Conservation (phyloP, 345 rosid species). For the Anastatica hierochuntica region DNA sequence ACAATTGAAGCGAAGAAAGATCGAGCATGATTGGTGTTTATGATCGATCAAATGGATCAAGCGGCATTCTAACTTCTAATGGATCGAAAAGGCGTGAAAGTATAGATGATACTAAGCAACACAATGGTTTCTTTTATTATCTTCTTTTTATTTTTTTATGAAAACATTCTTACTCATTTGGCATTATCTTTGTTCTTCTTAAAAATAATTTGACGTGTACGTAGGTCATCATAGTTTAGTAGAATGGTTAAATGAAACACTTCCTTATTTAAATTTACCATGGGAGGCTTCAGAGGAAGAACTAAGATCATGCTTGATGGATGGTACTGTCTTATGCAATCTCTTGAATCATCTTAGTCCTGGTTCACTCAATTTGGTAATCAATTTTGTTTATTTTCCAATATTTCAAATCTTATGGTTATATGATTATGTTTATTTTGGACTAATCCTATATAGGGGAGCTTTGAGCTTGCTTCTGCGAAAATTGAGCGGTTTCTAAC, state of each 20-base stretch:
- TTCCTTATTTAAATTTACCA: constrained; percentile 50
- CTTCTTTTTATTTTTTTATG: background rate
- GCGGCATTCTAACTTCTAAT: constrained; percentile 21
- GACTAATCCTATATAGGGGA: constrained; percentile 32
- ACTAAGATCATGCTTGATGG: constrained; percentile 45
- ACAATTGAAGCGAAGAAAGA: too few species aligned
- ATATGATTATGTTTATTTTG: background rate
- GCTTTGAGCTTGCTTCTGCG: constrained; percentile 29
- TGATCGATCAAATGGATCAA: constrained; percentile 32
- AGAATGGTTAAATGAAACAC: constrained; percentile 55
- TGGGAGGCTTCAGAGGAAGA: constrained; percentile 59
- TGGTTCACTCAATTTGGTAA: constrained; percentile 39
- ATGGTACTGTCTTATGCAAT: constrained; percentile 60
- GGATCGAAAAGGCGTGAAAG: constrained; percentile 29
- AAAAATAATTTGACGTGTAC: background rate
- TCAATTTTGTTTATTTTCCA: too few species aligned
- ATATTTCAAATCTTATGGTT: too few species aligned
- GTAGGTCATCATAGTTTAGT: constrained; percentile 43
- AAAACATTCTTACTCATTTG: too few species aligned
- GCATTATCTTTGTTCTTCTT: too few species aligned
- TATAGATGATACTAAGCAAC: constrained; percentile 30
- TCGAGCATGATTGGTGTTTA: constrained; percentile 25
- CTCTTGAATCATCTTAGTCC: constrained; percentile 56
- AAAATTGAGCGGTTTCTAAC: constrained; percentile 50
- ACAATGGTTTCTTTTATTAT: constrained; percentile 8